Base-by-base conservation (phyloP, 2,329 filamentous ascomycete genomes). In the Fusarium sp. region DNA sequence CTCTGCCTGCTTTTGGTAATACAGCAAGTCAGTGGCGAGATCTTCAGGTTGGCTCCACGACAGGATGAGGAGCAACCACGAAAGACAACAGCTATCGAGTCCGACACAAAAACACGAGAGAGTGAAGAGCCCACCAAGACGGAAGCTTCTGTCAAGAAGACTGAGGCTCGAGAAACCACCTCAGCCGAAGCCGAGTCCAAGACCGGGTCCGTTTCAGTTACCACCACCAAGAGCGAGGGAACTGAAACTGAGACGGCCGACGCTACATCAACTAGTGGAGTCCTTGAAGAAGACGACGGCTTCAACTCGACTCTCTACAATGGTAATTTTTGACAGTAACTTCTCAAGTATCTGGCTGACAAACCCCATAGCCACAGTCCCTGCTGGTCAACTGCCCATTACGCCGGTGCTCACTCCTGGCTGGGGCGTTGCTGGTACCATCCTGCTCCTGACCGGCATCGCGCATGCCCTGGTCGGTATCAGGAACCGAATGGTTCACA, bases 401-500 rank as follows among this genome's bases (percentile, higher is more conserved):
- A 78, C 89, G 27, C 95, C 96, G 0, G 83, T 82, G 64, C 87
- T 98, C 57, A 98, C 94, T 2, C 95, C 96, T 4, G 94, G 92
- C 45, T 91, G 94, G 83, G 94, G 91, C 4, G 89, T 98, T 58
- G 92, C 91, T 37, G 96, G 95, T 27, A 89, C 92, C 22, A 85
- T 98, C 59, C 86, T 98, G 69, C 87, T 98, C 50, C 80, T 91
- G 5, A 89, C 91, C 10, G 96, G 96, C n/a, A 79, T 88, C 10
- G 85, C 89, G 8, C 93, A 96, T 79, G 88, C 90, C 9, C 83
- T 98, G 22, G 88, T 97, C 74, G 95, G 95, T 2, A 94, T 97
- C 78, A 96, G 94, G 82, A 94, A 94, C 78, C 88, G 89, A 81
- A 92, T 89, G 89, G 88, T 96, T 14, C 93, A 96, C 79, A 91